Evolutionary conservation across 2,329 filamentous ascomycete species (phyloP).

Genomic region (Sclerotinia sclerotiorum): DNA sequence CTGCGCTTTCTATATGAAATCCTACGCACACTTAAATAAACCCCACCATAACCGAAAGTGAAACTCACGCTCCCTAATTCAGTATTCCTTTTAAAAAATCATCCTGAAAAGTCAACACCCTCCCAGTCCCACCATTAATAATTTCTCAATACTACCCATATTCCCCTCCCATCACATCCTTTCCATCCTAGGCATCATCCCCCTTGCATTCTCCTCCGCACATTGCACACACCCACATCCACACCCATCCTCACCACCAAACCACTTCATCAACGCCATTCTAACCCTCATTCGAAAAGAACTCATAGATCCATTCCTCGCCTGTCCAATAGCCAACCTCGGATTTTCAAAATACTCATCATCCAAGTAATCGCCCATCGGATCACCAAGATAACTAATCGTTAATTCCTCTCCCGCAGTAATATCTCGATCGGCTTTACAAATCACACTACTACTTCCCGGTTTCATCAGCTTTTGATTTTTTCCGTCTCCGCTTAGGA

Average conservation of each 20-base stretch:
- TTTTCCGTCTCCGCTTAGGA: slow-evolving; percentile 21
- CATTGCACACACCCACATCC: slow-evolving; percentile 28
- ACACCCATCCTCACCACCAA: slow-evolving; percentile 31
- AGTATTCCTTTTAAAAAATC: too few species aligned
- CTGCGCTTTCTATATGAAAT: too few species aligned
- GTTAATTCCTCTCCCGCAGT: slow-evolving; percentile 36
- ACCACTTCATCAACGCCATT: slow-evolving; percentile 34
- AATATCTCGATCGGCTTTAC: slow-evolving; percentile 30
- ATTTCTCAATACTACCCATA: too few species aligned
- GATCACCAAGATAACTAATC: slow-evolving; percentile 37
- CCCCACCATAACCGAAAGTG: too few species aligned
- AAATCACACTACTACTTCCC: slow-evolving; percentile 31
- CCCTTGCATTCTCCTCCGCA: not conserved
- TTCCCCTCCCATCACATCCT: not conserved
- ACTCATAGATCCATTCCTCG: not conserved
- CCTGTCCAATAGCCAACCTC: not conserved
- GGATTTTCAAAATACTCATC: not conserved
- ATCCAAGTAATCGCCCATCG: slow-evolving; percentile 19
- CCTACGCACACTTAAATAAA: too few species aligned
- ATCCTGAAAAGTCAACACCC: too few species aligned
- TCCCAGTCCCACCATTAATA: too few species aligned
- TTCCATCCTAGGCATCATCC: not conserved
- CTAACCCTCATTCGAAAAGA: slow-evolving; percentile 26
- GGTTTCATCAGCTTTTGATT: slow-evolving; percentile 25
- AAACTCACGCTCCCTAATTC: too few species aligned